phyloP scores from a whole-genome alignment of 768 basidiomycete species.

The Mycena vitilis region DNA sequence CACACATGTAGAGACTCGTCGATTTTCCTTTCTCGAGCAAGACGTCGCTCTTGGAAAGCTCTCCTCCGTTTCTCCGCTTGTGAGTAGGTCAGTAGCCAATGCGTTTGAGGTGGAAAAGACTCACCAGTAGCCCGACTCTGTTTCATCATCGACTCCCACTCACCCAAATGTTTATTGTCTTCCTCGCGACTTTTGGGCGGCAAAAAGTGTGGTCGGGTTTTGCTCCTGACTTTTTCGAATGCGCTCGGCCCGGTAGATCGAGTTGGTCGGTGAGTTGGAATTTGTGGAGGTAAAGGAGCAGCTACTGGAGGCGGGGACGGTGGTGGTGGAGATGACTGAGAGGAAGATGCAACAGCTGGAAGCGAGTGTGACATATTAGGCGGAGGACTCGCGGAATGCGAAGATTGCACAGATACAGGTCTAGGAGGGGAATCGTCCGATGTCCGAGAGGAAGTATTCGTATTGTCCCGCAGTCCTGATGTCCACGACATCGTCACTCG shows the following conservation, averaged over 20 bases:
- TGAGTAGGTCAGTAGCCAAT: constrained; percentile 9
- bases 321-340: constrained; percentile 35
- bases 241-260: constrained; percentile 75
- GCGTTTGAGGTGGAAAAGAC: constrained; percentile 35
- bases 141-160: constrained; percentile 92
- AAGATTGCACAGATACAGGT: constrained; percentile 26
- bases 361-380: constrained; percentile 26
- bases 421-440: constrained; percentile 24
- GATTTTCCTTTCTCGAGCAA: constrained; percentile 72
- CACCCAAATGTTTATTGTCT: constrained; percentile 85
- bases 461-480: constrained; percentile 22
- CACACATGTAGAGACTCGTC: constrained; percentile 79
- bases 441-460: constrained; percentile 6
- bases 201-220: constrained; percentile 85
- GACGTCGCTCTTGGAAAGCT: constrained; percentile 70
- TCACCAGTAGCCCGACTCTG: constrained; percentile 79
- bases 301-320: constrained; percentile 46
- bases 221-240: constrained; percentile 84
- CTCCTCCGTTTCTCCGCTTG: constrained; percentile 79
- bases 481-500: constrained; percentile 42
- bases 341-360: constrained; percentile 35
- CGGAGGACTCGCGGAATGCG: constrained; percentile 37
- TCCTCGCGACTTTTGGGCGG: constrained; percentile 85
- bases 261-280: constrained; percentile 53
- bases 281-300: constrained; percentile 41